These are phyloP conservation scores for Eutrema salsugineum DNA, from an alignment of 441 rosid species.

Conservation along the genomic window DNA sequence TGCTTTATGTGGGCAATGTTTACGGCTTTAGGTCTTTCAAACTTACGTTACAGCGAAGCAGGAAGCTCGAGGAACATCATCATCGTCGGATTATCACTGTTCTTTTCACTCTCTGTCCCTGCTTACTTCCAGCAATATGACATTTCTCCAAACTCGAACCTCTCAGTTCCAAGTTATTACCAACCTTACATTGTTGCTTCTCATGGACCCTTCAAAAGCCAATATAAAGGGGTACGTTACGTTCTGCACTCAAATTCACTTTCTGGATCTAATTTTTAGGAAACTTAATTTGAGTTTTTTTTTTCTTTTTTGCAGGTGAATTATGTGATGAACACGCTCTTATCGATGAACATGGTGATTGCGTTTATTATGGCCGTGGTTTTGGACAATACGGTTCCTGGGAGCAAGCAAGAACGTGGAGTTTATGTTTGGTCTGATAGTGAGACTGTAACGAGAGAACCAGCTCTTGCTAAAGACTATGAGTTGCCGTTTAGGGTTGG, in stretches of 20 bases:
- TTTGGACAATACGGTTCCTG: conserved; percentile 94
- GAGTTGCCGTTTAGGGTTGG: conserved; percentile 86
- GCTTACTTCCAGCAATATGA: conserved; percentile 97
- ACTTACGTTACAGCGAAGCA: conserved; percentile 94
- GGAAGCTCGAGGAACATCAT: conserved; percentile 97
- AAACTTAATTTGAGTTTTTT: too few relatives aligned
- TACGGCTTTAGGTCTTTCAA: conserved; percentile 87
- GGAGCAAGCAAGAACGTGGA: conserved; percentile 86
- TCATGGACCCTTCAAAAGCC: conserved; percentile 80
- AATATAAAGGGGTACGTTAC: conserved; percentile 63
- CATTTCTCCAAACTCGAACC: conserved; percentile 69
- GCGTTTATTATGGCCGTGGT: conserved; percentile 89
- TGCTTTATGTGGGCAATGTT: conserved; percentile 99
- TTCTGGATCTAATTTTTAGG: background rate
- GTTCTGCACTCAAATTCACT: background rate
- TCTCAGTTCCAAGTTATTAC: conserved; percentile 78
- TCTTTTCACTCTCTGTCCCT: conserved; percentile 89
- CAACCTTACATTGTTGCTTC: conserved; percentile 86
- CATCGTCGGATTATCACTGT: conserved; percentile 83
- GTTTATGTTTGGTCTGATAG: conserved; percentile 87
- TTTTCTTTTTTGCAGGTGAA: conserved; percentile 64
- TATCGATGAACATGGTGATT: conserved; percentile 79
- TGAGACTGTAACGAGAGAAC: conserved; percentile 86
- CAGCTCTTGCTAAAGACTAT: conserved; percentile 78
- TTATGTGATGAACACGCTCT: conserved; percentile 76